Base-by-base conservation (phyloP, 2,329 filamentous ascomycete species). In the Teratosphaeria gauchensis region DNA sequence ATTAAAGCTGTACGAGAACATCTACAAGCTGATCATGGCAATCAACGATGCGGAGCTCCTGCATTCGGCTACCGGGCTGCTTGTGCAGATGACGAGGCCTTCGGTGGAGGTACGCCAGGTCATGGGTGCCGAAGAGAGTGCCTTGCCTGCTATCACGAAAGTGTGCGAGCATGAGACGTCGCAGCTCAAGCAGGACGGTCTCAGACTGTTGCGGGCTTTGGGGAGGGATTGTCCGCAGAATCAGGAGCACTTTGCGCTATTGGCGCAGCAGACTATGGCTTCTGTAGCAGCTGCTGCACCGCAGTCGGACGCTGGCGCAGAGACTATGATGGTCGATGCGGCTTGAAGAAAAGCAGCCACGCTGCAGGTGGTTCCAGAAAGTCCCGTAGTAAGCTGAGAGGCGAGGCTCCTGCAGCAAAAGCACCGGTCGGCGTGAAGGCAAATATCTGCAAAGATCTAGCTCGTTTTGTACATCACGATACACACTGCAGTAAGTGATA, bases 51-150 rank as follows among this genome's bases (percentile, higher is more conserved):
- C 62, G 4, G 65, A 67, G 16, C 57, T 68, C 9, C 58, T 69
- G 54, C 68, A 71, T 54, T 67, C 69, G 1, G 63, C 64, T 19
- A 63, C 65, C 8, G 67, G 69, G 2, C 54, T 72, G 19, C 62
- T 72, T 8, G 59, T 66, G 5, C 66, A 70, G 53, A 62, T 72
- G 6, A 61, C 64, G 16, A 62, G 69, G 4, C 64, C 65, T 6
- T 67, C 64, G 5, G 16, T n/a, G 4, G 12, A 58, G 2, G 59
- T 60, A 1, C 59, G 66, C 12, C 62, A 66, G 52, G 31, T 55
- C 11, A 65, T 72, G 24, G 69, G 61, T 16, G 51, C 46, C 5
- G 59, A 63, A 24, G 58, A 35, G 11, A 24, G 53, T 5, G 61
- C 65, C 9, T n/a, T 54, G 51, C 31, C 54, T 28, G 63, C 64